These are phyloP conservation scores for Adiantum capillusveneris DNA, from an alignment of 75 land plant genomes.

Conservation along the genomic window DNA sequence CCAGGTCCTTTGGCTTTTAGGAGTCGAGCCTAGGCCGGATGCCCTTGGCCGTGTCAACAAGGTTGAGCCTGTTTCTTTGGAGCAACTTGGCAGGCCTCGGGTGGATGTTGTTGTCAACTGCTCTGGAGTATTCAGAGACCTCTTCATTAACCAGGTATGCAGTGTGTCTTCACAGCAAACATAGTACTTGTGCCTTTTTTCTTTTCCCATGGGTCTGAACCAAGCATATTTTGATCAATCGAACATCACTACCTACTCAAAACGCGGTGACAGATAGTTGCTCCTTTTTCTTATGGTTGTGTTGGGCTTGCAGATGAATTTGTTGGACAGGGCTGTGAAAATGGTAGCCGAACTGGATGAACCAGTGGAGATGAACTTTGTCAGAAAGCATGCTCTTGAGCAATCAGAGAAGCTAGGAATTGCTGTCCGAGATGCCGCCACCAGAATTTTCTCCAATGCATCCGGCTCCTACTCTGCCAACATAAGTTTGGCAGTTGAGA, in stretches of 20 bases:
- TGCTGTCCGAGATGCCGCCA: constrained; percentile 76
- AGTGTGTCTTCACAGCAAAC: too few species aligned
- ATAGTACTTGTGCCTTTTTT: too few species aligned
- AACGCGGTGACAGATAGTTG: too few species aligned
- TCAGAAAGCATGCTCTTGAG: constrained; percentile 87
- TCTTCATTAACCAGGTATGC: constrained; percentile 95
- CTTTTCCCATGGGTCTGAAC: too few species aligned
- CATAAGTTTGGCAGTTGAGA: constrained; percentile 95
- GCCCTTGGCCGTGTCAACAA: constrained; percentile 95
- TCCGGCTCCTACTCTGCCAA: constrained; percentile 99
- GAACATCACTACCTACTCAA: too few species aligned
- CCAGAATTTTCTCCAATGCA: constrained; percentile 92
- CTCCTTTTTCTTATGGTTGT: background rate
- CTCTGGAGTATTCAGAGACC: constrained; percentile 97
- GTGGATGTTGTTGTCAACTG: constrained; percentile 98
- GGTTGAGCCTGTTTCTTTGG: constrained; percentile 83
- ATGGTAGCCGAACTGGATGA: constrained; percentile 99
- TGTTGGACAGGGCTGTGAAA: constrained; percentile 93
- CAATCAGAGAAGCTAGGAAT: constrained; percentile 66
- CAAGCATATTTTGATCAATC: too few species aligned
- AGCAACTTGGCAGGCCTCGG: constrained; percentile 95
- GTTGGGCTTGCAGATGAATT: constrained; percentile 69
- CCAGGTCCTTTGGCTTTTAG: constrained; percentile 97
- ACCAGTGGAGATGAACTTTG: constrained; percentile 86
- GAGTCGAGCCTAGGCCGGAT: constrained; percentile 86